Evolutionary conservation across 495 filamentous ascomycete genomes (phyloP).

Genomic region (Hypomontagnella monticulosa): DNA sequence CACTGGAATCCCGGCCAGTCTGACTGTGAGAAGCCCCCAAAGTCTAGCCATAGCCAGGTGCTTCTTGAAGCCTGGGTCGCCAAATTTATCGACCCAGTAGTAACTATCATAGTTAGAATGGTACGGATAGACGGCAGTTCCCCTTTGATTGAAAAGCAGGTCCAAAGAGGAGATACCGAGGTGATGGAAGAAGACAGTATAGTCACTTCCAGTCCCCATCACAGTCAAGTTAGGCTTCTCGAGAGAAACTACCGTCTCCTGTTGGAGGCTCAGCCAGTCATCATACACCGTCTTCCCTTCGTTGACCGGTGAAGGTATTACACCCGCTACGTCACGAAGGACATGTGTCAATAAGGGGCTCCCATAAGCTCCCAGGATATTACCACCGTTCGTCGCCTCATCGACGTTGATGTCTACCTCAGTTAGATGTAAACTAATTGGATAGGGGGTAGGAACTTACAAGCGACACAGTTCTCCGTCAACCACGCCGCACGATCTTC

Average conservation of each 20-base stretch:
- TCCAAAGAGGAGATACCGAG: constrained; percentile 27
- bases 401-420: constrained; percentile 29
- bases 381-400: constrained; percentile 22
- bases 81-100: constrained; percentile 77
- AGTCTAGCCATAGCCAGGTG: constrained; percentile 77
- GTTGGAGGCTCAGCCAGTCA: constrained; percentile 57
- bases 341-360: constrained; percentile 22
- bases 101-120: constrained; percentile 86
- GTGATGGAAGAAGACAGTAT: constrained; percentile 79
- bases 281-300: constrained; percentile 62
- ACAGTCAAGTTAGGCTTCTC: constrained; percentile 64
- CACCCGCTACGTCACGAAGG: constrained; percentile 5
- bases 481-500: constrained; percentile 85
- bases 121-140: constrained; percentile 75
- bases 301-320: constrained; percentile 22
- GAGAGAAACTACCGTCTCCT: neutral
- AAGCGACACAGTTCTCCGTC: constrained; percentile 73
- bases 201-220: constrained; percentile 79
- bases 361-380: constrained; percentile 24
- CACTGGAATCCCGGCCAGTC: constrained; percentile 74
- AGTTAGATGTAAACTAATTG: neutral
- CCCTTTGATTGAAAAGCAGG: constrained; percentile 66
- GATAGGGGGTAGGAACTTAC: neutral
- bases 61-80: constrained; percentile 79
- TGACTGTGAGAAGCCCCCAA: constrained; percentile 74